Conservation (phyloP, 2,329 filamentous ascomycete species). For the Malbranchea cinnamomea region DNA sequence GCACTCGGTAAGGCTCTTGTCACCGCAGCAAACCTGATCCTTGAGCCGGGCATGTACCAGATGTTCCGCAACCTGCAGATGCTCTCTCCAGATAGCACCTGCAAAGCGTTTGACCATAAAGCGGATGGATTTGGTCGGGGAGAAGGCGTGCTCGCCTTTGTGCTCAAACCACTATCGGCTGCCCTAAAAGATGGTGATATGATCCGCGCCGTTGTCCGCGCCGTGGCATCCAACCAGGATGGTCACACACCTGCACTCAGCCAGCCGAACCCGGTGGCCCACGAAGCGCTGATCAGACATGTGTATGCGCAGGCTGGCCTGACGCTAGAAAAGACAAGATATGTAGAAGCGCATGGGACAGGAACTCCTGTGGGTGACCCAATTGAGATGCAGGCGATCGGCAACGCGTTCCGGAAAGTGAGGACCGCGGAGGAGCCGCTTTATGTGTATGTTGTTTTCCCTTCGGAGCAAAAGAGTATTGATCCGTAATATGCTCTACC, state of each 20-base stretch:
- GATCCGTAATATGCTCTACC: not conserved
- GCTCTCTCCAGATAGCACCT: conserved; percentile 12
- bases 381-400: conserved; percentile 1
- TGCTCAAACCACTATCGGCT: conserved; percentile 26
- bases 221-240: conserved; percentile 26
- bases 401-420: conserved; percentile 1
- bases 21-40: conserved; percentile 13
- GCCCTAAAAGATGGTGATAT: conserved; percentile 27
- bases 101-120: conserved; percentile 18
- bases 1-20: too few relatives aligned
- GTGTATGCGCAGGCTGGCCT: conserved; percentile 14
- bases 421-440: not conserved
- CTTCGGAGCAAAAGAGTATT: not conserved
- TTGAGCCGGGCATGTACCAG: conserved; percentile 9
- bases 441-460: not conserved
- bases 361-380: conserved; percentile 25
- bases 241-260: conserved; percentile 29
- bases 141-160: conserved; percentile 25
- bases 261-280: conserved; percentile 19
- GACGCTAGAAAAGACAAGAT: conserved; percentile 5
- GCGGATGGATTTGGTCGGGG: conserved; percentile 31
- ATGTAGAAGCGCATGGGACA: conserved; percentile 21
- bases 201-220: conserved; percentile 28
- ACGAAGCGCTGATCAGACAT: conserved; percentile 14
- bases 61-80: conserved; percentile 11